Evolutionary conservation across 2,329 filamentous ascomycete species (phyloP), one percentile per base, ranked within the genome.

Genomic region (Karstenula rhodostoma): DNA sequence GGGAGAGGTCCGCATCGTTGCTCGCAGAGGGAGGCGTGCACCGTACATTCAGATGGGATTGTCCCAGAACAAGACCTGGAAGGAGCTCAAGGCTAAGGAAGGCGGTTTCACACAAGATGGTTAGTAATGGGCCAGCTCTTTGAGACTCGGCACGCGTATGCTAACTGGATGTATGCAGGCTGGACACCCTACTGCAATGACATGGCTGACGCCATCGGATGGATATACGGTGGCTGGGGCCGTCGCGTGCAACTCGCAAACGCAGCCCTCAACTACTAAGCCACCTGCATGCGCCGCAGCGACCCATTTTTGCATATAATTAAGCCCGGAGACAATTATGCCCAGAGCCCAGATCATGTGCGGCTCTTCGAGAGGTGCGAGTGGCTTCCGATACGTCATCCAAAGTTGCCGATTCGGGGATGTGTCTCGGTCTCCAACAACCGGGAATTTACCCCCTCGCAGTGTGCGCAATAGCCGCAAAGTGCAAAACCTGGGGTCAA

Each of bases 121-220:
- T 76, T 49, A 59, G 70, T 62, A 12, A 35, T 42, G 25, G 43
- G 27, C 33, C 23, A 44, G 17, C 17, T 33, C 19, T 53, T 12
- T 12, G 10, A 33, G 15, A 3, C 9, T 23, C 22, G 17, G 42
- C 27, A 22, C 17, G 25, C 13, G 42, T 35, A 56, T 57, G 37
- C 55, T 61, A 35, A 61, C 46, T 19, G 13, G 2, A 6, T 40
- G n/a, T 19, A 1, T 19, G 19, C 51, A 76, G 75, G 70, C 58
- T 77, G 74, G 74, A 66, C 44, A 12, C 74, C 75, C 1, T 77
- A 77, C 48, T 65, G 75, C 55, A 68, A 76, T 52, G 72, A 77
- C 53, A 75, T 73, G 72, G 72, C 74, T 5, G 75, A 77, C 58
- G 73, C 74, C 13, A 67, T 73, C 27, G 72, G 71, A 2, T 77